Evolutionary conservation across 1,284 basidiomycete species (phyloP), one percentile per base, ranked within the genome.

Genomic region (Laetiporus sulphureus): DNA sequence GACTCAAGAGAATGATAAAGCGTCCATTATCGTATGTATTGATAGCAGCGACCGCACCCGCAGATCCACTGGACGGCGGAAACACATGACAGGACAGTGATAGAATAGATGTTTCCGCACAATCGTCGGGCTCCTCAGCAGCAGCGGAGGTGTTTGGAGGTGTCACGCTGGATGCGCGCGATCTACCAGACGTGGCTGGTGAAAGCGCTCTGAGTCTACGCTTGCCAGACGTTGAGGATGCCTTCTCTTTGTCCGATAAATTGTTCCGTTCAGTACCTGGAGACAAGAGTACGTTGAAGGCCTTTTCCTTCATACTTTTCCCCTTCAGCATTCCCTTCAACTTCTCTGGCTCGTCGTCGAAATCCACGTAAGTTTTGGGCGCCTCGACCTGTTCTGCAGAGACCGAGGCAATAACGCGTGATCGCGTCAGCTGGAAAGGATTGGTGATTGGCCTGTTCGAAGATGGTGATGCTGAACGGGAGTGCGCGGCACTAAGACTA

Each of bases 321-420:
- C 73, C 74, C 53, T 77, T 78, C 22, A 89, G 60, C 57, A 88
- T 68, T 29, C 75, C 79, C 54, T 83, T 85, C 47, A 89, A 67
- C 50, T 77, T 79, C 42, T 77, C 80, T 4, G 80, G 69, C 55
- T 89, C 86, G 32, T 86, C 82, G 3, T 88, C 85, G 44, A 78
- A 86, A 52, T 89, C 85, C 3, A 88, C 79, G 52, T 73, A 79
- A 51, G 79, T 84, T 61, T 77, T 85, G 0, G 83, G 77, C 2
- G 82, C 83, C 56, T 84, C 79, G 1, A 73, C 82, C 47, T 73
- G 73, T 48, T 85, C 80, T 11, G 66, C 66, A 3, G 76, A 83
- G 5, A 89, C 64, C 2, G 77, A 79, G 11, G 84, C 82, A 2
- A 84, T 81, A 12, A 81, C 71, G 5, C 74, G 70, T 25, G 81